Evolutionary conservation across 495 filamentous ascomycete genomes (phyloP), one percentile per base, ranked within the genome.

Genomic region (Barbatosphaeria neglecta): DNA sequence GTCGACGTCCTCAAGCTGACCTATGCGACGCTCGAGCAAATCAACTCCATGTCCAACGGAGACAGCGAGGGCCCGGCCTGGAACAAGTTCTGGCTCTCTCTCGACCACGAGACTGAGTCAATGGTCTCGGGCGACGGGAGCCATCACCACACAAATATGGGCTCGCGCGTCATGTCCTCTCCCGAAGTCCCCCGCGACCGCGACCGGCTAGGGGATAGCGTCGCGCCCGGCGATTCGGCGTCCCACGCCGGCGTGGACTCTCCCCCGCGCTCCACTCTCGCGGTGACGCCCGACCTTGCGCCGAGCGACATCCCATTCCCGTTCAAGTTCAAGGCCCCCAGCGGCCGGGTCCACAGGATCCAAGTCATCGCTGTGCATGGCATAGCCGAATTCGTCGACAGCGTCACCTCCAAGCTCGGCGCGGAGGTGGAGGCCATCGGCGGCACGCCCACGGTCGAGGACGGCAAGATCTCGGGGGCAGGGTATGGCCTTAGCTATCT

Each of bases 311-410:
- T 72, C 10, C 86, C 92, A 0, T 99, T 97, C 68, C 78, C 90
- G 20, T 97, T 99, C 80, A 99, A 99, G 64, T 99, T 99, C 77
- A 97, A 99, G 69, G 90, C 92, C 4, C 92, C 93, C 15, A 92
- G 87, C 61, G 92, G 93, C 37, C 85, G 92, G 35, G 89, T 97
- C 22, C 93, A 97, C 64, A 80, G 93, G 33, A 71, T 97, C 8
- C 92, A 95, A 57, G 82, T 96, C 5, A 67, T 81, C 50, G 82
- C 88, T 10, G 75, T 83, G 35, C 77, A 83, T 40, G 92, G 92
- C 46, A 78, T 99, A 49, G 78, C 72, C 31, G 83, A 92, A 38
- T 78, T 99, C 31, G 82, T 97, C 25, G 65, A 75, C 22, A 81
- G 74, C 48, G 88, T 99, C 3, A 78, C 78, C 13, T 78, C 82